phyloP scores from a whole-genome alignment of 345 rosid species.

The Lenwebbia sp. region DNA sequence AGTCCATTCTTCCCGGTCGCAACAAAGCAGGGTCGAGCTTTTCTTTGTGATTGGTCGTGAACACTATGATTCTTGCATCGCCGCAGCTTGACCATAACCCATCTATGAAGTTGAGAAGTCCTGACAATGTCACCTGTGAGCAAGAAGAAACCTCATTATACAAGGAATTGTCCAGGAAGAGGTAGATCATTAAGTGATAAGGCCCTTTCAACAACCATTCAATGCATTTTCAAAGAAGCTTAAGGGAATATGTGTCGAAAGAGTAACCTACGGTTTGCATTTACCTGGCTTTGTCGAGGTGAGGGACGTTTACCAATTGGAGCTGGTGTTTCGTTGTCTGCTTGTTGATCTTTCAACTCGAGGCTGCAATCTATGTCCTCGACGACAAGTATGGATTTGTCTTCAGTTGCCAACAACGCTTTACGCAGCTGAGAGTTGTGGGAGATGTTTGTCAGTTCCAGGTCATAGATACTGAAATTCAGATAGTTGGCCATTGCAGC shows the following conservation, averaged over 20 bases:
- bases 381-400: constrained; percentile 54
- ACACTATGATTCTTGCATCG: constrained; percentile 30
- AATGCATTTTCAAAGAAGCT: background rate
- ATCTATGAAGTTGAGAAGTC: constrained; percentile 34
- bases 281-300: constrained; percentile 5
- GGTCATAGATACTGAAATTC: constrained; percentile 57
- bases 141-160: background rate
- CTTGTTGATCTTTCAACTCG: constrained; percentile 4
- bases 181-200: background rate
- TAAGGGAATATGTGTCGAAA: background rate
- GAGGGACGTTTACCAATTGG: background rate
- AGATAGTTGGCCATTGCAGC: constrained; percentile 76
- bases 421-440: constrained; percentile 36
- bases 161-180: background rate
- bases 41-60: constrained; percentile 37
- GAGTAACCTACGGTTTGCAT: background rate
- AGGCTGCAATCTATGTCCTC: constrained; percentile 62
- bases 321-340: background rate
- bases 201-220: background rate
- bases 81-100: constrained; percentile 44
- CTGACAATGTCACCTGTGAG: constrained; percentile 26
- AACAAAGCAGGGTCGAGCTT: constrained; percentile 31
- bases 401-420: constrained; percentile 42
- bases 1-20: constrained; percentile 36
- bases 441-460: constrained; percentile 33